Evolutionary conservation across 2,329 filamentous ascomycete species (phyloP), one percentile per base, ranked within the genome.

Genomic region (Colletotrichum tanaceti): DNA sequence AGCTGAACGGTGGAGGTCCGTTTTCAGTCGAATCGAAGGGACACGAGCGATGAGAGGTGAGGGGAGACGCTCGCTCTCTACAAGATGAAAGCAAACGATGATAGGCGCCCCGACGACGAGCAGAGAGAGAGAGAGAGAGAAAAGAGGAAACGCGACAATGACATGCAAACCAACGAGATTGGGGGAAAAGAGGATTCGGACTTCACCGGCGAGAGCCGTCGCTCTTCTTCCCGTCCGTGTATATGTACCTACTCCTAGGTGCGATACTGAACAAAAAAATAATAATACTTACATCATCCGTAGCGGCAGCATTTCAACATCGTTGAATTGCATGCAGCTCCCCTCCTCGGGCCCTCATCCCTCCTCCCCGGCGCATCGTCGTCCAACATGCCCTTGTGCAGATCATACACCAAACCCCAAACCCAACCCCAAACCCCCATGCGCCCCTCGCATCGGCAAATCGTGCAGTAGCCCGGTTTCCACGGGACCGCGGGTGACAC

Each of bases 391-490:
- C 43, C 64, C 44, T n/a, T 38, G 64, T 52, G 64, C 64, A 64
- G 64, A 67, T 64, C 64, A 63, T 35, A 44, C 60, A 18, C 59
- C n/a, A n/a, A n/a, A n/a, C n/a, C n/a, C n/a, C n/a, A n/a, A n/a
- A n/a, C n/a, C n/a, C n/a, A n/a, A n/a, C n/a, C n/a, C 49, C 28
- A 52, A 49, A 28, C 57, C n/a, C 46, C n/a, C 46, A 44, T 39
- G 49, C 52, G 52, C 64, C 52, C 28, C 46, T 32, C 46, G 64
- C 64, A 58, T 38, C 64, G 59, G 59, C 32, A 58, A 58, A 32
- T 67, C 38, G 43, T 41, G 64, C 64, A 64, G 52, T 41, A 63
- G 58, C 24, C 58, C 58, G 28, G 63, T 65, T 65, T 65, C 46
- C 63, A 65, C 49, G 38, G 24, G 58, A 43, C 49, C 28, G 41